A percentile compares a stretch with the other conserved stretches of the same genome.
These are phyloP conservation scores for Plenodomus tracheiphilus DNA, from an alignment of 2,329 filamentous ascomycete species.

Conservation along the genomic window DNA sequence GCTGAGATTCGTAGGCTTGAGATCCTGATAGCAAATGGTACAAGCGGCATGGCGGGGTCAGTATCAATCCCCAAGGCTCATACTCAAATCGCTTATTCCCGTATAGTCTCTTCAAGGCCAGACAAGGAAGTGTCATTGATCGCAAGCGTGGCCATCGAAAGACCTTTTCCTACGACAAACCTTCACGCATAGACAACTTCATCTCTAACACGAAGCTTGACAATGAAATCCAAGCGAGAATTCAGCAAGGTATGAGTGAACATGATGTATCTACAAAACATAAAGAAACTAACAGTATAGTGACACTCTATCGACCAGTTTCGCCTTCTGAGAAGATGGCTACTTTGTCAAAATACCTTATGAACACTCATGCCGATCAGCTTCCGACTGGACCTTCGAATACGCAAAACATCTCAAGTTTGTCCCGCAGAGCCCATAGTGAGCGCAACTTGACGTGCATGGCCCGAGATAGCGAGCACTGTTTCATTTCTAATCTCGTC, in stretches of 20 bases:
- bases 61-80: not conserved
- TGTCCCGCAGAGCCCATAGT: conserved; percentile 36
- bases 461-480: not conserved
- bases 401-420: conserved; percentile 7
- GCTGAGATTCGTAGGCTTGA: conserved; percentile 51
- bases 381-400: conserved; percentile 40
- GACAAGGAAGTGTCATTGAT: conserved; percentile 47
- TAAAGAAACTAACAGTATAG: conserved; percentile 13
- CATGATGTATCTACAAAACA: not conserved
- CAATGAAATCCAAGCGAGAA: conserved; percentile 26
- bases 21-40: conserved; percentile 48
- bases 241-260: conserved; percentile 25
- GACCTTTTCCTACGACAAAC: conserved; percentile 13
- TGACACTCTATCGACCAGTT: conserved; percentile 27
- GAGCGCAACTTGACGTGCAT: conserved; percentile 27
- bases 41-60: conserved; percentile 45
- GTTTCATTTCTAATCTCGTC: not conserved
- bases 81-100: conserved; percentile 3
- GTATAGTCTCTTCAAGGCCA: conserved; percentile 43
- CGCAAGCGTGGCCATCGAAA: conserved; percentile 29
- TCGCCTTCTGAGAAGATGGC: conserved; percentile 48
- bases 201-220: conserved; percentile 26
- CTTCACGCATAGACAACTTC: conserved; percentile 8
- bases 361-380: conserved; percentile 27
- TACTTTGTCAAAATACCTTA: conserved; percentile 45